Evolutionary conservation across 139 green algal genomes (phyloP).

Genomic region (Dunaliella sp.): DNA sequence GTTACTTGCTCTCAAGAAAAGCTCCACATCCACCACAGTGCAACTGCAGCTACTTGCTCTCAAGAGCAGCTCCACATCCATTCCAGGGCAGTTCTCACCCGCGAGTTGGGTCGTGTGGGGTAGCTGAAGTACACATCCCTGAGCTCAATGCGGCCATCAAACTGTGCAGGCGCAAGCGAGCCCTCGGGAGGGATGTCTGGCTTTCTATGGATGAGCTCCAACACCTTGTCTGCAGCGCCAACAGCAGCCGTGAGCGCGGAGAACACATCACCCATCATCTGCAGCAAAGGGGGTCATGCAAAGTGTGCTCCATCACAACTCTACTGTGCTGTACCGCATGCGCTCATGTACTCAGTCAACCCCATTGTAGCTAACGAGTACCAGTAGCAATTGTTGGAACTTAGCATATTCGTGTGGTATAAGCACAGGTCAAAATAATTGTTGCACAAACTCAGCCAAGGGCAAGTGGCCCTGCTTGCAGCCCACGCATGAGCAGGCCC

Average conservation of each 20-base stretch:
- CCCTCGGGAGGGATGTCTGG: conserved; percentile 14
- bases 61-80: not conserved
- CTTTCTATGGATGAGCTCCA: conserved; percentile 11
- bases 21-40: not conserved
- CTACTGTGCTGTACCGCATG: too few species aligned
- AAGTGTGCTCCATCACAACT: too few species aligned
- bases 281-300: not conserved
- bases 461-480: too few species aligned
- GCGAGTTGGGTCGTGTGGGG: conserved; percentile 57
- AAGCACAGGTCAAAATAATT: too few species aligned
- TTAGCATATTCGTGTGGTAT: too few species aligned
- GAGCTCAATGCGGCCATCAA: conserved; percentile 63
- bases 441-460: too few species aligned
- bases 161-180: conserved; percentile 25
- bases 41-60: not conserved
- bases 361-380: too few species aligned
- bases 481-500: too few species aligned
- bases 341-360: too few species aligned
- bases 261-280: conserved; percentile 78
- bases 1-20: not conserved
- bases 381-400: too few species aligned
- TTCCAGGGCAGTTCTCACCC: not conserved
- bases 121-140: conserved; percentile 78
- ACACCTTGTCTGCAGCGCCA: conserved; percentile 81
- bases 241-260: conserved; percentile 68